Evolutionary conservation across 805 yeast genomes (phyloP), one percentile per base, ranked within the genome.

Genomic region (Wickerhamomyces canadensis): DNA sequence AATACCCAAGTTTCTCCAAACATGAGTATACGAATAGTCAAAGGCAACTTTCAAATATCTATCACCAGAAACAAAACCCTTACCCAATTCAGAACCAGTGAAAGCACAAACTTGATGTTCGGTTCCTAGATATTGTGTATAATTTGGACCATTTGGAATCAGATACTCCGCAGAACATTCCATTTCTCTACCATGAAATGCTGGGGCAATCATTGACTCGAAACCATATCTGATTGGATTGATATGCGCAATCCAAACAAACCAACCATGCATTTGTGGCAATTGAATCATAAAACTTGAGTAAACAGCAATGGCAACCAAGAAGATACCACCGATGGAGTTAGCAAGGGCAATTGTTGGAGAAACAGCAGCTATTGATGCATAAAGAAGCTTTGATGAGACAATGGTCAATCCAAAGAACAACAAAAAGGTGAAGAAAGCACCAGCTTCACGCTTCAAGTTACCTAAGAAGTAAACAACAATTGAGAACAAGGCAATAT

Each of bases 1-100:
- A 80, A 75, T 50, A 31, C 86, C 95, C 38, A 80, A 66, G 56
- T 85, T 82, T 63, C 94, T 76, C 95, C 95, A 84, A 37, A 72
- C 69, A 58, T 85, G 86, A 19, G 59, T 44, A 50, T 68, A 74
- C 18, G 55, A 51, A 64, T 80, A 85, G 27, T 60, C 52, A 57
- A 58, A 84, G 8, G 76, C 54, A 3, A 49, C 49, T 5, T 45
- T 43, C 37, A 84, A 46, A 51, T 80, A 84, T 28, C 57, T 59
- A 42, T 76, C 74, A 45, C 94, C 95, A 24, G 58, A 50, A 34
- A 84, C 83, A 36, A 46, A 43, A 8, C 52, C 38, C 19, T 56
- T 51, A 27, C 93, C 91, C 1, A 78, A 63, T 3, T 49, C 47
- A 8, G 88, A 65, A 27, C 89, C 87, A 25, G 70, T 70, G 27